Percentiles rank a stretch among this genome's conserved stretches.
phyloP scores from a whole-genome alignment of 1,284 basidiomycete species.

The Papiliotrema terrestris region DNA sequence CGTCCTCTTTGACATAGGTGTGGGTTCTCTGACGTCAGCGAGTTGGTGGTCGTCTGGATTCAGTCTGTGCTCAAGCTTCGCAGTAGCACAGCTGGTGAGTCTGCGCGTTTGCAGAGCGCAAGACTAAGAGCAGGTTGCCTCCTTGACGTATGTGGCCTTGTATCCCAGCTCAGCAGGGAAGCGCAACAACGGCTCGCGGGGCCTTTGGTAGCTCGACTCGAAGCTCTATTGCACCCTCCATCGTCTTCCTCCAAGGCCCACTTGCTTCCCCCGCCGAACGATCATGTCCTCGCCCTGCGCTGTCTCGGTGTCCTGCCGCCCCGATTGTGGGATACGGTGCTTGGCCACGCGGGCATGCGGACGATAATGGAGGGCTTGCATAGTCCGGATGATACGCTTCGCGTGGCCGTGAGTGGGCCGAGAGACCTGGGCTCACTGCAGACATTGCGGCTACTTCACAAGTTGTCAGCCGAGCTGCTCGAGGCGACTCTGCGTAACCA shows the following conservation, averaged over 20 bases:
- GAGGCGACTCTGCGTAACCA: slow-evolving; percentile 10
- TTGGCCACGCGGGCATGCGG: slow-evolving; percentile 37
- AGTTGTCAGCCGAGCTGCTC: slow-evolving; percentile 18
- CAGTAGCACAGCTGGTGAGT: background rate
- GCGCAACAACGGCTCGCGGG: no score
- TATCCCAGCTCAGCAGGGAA: no score
- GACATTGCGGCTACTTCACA: slow-evolving; percentile 30
- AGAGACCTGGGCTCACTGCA: slow-evolving; percentile 2
- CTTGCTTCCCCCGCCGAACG: slow-evolving; percentile 9
- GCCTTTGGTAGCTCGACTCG: no score
- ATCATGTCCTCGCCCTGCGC: slow-evolving; percentile 32
- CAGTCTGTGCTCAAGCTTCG: background rate
- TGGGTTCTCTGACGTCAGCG: background rate
- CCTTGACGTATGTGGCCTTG: no score
- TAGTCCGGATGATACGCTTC: slow-evolving; percentile 30
- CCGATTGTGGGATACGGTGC: slow-evolving; percentile 22
- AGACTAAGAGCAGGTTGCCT: no score
- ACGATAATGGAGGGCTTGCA: slow-evolving; percentile 41
- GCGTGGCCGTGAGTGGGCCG: slow-evolving; percentile 27
- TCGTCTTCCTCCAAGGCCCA: background rate
- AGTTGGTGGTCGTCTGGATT: background rate
- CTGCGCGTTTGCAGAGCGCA: background rate
- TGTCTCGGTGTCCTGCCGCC: slow-evolving; percentile 29
- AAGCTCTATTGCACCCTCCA: background rate
- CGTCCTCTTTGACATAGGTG: background rate